Evolutionary conservation across 208 protist genomes (phyloP), one percentile per base, ranked within the genome.

Genomic region (Crithidia bombi): DNA sequence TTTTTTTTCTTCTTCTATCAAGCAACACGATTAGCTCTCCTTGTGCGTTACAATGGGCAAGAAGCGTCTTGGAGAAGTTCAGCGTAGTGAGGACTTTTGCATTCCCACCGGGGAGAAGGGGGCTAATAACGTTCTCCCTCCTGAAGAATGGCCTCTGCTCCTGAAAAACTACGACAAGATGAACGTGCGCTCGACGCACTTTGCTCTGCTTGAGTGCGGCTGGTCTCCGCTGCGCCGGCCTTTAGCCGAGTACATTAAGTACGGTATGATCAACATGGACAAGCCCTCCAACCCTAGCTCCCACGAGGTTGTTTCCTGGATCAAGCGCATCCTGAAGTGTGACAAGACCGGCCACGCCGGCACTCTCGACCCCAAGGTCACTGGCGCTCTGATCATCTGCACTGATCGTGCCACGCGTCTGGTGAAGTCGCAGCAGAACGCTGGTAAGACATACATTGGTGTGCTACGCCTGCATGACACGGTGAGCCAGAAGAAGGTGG

Each of bases 241-340:
- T 33, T 82, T 99, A 38, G 49, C 81, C 7, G 98, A 99, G 63
- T 99, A 99, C 81, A 73, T 99, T 36, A 93, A 94, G 58, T 99
- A 99, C 81, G 99, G 99, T 75, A 97, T 99, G 74, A 99, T 99
- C 81, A 99, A 99, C 89, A 94, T 99, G 43, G 99, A 99, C 86
- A 99, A 99, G 85, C 99, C 99, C 12, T 98, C 99, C 15, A 99
- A 99, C 79, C 99, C 99, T 74, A 99, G 98, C 44, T 99, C 98
- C 51, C 99, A 99, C 82, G 99, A 99, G 87, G 98, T 99, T 69
- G 99, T 99, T 19, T 98, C 99, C 4, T 99, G 99, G 99, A 96
- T 99, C 62, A 98, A 98, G 68, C 88, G 97, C 5, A 99, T 99
- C 74, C 80, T 99, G 7, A 94, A 90, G 66, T 92, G 86, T 73